Percentiles rank a stretch among this genome's conserved stretches.
Conservation (phyloP, 306 rosid genomes). For the Quercus suber region DNA sequence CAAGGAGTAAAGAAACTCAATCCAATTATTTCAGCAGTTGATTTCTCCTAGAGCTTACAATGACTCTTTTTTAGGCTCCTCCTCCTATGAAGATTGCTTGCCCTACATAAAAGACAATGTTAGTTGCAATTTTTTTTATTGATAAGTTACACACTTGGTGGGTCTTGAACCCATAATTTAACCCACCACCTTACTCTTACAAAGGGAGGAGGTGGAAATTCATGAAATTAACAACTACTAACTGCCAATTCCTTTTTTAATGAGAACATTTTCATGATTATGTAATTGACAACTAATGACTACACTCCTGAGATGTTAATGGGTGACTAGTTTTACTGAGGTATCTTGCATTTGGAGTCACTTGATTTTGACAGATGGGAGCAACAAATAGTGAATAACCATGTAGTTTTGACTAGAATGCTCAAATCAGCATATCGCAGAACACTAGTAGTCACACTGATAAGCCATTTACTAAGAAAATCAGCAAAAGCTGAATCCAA, state of each 20-base stretch:
- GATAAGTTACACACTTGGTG: background rate
- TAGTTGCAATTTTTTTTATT: background rate
- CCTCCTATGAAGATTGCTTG: conserved; percentile 13
- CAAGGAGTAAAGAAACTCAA: background rate
- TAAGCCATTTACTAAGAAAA: background rate
- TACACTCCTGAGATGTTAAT: background rate
- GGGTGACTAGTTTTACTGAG: background rate
- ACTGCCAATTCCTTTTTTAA: background rate
- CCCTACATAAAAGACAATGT: background rate
- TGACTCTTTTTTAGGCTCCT: background rate
- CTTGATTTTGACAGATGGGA: background rate
- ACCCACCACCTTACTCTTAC: no score
- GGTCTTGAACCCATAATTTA: no score
- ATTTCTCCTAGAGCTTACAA: background rate
- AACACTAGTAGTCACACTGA: background rate
- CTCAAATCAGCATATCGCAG: background rate
- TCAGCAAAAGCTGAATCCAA: background rate
- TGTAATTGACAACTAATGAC: background rate
- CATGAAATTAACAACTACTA: background rate
- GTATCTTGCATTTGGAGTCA: background rate
- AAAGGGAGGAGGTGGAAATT: background rate
- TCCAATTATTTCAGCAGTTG: background rate
- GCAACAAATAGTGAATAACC: background rate
- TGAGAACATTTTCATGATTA: background rate
- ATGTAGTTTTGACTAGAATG: background rate